Conservation (phyloP, 345 rosid species). For the Mercurialis annua region DNA sequence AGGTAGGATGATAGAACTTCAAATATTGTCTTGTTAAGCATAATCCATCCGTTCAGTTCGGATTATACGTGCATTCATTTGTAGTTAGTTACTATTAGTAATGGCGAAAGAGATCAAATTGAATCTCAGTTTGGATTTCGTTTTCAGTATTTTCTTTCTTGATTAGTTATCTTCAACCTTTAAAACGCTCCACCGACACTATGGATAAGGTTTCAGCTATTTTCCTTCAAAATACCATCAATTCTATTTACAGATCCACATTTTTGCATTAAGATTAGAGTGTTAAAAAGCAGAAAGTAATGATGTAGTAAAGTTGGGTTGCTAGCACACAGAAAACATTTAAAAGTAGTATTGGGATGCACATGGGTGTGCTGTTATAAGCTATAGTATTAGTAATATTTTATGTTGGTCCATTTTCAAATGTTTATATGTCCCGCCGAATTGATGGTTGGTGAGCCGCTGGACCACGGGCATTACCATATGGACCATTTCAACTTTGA, state of each 20-base stretch:
- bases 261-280: not conserved
- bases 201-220: no score
- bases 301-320: not conserved
- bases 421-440: conserved; percentile 7
- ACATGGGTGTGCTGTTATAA: conserved; percentile 19
- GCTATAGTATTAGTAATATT: not conserved
- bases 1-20: conserved; percentile 13
- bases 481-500: not conserved
- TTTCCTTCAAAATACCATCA: no score
- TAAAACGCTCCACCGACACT: no score
- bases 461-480: conserved; percentile 25
- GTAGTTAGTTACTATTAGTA: not conserved
- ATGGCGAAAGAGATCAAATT: not conserved
- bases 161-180: not conserved
- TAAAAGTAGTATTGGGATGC: conserved; percentile 18
- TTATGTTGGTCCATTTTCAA: conserved; percentile 8
- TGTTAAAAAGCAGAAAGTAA: not conserved
- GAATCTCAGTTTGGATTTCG: not conserved
- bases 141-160: not conserved
- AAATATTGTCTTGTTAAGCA: not conserved
- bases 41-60: conserved; percentile 2
- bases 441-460: conserved; percentile 29
- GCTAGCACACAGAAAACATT: not conserved
- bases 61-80: no score
- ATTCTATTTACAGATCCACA: not conserved